Percentiles rank a stretch among this genome's conserved stretches.
phyloP scores from a whole-genome alignment of 1,139 yeast genomes.

The Protomyces macrosporus region DNA sequence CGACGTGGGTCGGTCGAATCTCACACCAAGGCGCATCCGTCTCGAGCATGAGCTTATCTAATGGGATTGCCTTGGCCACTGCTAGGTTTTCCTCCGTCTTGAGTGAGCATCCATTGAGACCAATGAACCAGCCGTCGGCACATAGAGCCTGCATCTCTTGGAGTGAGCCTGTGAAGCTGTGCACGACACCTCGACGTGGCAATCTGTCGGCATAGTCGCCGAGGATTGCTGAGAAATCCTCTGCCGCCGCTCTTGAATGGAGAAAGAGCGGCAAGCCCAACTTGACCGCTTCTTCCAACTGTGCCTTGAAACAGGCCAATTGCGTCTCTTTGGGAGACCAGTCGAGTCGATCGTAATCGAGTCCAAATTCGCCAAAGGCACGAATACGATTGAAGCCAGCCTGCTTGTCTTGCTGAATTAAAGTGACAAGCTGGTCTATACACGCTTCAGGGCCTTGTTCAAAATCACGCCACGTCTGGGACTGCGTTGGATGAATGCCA shows the following conservation, averaged over 20 bases:
- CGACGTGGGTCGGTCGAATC: slow-evolving; percentile 73
- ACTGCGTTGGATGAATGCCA: slow-evolving; percentile 73
- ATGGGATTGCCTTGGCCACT: slow-evolving; percentile 63
- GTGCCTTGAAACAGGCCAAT: slow-evolving; percentile 58
- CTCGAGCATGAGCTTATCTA: slow-evolving; percentile 67
- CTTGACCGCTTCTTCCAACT: slow-evolving; percentile 56
- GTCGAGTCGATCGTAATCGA: slow-evolving; percentile 85
- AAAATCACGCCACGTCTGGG: slow-evolving; percentile 6
- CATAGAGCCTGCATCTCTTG: slow-evolving; percentile 54
- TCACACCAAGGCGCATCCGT: slow-evolving; percentile 95
- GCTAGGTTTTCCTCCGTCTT: slow-evolving; percentile 67
- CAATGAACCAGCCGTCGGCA: slow-evolving; percentile 60
- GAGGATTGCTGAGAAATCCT: slow-evolving; percentile 64
- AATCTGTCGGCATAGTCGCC: slow-evolving; percentile 48
- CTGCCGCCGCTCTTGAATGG: slow-evolving; percentile 85
- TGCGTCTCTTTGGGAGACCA: slow-evolving; percentile 68
- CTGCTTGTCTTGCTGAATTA: slow-evolving; percentile 49
- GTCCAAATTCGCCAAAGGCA: slow-evolving; percentile 37
- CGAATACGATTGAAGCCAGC: slow-evolving; percentile 36
- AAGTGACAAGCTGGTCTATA: slow-evolving; percentile 46
- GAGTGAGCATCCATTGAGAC: slow-evolving; percentile 89
- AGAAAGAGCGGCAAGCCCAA: slow-evolving; percentile 69
- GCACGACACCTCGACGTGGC: slow-evolving; percentile 65
- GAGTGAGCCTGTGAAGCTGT: slow-evolving; percentile 84
- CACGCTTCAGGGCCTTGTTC: slow-evolving; percentile 34